Conservation (phyloP, 352 stramenopile genomes). For the Sclerospora graminicola region DNA sequence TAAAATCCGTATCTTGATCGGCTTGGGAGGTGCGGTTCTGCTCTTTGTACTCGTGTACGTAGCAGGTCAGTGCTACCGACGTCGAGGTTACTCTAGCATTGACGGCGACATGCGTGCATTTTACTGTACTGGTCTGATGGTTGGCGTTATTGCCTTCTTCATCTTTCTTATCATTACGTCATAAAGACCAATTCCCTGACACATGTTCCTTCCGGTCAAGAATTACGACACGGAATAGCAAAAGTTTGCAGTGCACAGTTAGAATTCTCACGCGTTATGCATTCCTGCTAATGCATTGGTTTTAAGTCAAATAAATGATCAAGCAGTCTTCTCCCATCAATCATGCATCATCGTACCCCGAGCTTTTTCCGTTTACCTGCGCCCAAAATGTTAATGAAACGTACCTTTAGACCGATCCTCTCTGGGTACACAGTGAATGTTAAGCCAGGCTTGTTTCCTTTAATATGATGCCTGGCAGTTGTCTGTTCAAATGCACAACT, state of each 20-base stretch:
- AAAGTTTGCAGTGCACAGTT: too few species aligned
- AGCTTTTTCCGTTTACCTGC: too few species aligned
- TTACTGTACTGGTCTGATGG: slow-evolving; percentile 48
- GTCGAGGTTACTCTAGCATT: slow-evolving; percentile 54
- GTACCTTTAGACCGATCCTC: too few species aligned
- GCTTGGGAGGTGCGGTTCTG: slow-evolving; percentile 27
- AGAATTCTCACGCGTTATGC: too few species aligned
- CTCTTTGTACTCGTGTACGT: slow-evolving; percentile 32
- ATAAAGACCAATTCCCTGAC: too few species aligned
- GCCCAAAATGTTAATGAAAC: too few species aligned
- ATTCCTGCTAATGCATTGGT: background rate
- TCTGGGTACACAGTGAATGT: too few species aligned
- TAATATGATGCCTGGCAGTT: too few species aligned
- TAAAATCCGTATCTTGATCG: slow-evolving; percentile 27
- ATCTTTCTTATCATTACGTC: slow-evolving; percentile 51
- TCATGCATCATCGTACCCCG: background rate
- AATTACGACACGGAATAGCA: too few species aligned
- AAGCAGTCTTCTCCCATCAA: slow-evolving; percentile 8
- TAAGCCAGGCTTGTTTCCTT: too few species aligned
- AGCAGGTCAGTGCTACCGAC: slow-evolving; percentile 46
- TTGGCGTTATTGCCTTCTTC: slow-evolving; percentile 57
- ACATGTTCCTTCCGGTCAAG: too few species aligned
- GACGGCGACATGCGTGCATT: slow-evolving; percentile 48
- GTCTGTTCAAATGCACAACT: slow-evolving; percentile 19
- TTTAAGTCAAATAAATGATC: too few species aligned